Evolutionary conservation across 192 early-diverging fungal species (phyloP), one percentile per base, ranked within the genome.

Genomic region (Linnemannia hyalina): DNA sequence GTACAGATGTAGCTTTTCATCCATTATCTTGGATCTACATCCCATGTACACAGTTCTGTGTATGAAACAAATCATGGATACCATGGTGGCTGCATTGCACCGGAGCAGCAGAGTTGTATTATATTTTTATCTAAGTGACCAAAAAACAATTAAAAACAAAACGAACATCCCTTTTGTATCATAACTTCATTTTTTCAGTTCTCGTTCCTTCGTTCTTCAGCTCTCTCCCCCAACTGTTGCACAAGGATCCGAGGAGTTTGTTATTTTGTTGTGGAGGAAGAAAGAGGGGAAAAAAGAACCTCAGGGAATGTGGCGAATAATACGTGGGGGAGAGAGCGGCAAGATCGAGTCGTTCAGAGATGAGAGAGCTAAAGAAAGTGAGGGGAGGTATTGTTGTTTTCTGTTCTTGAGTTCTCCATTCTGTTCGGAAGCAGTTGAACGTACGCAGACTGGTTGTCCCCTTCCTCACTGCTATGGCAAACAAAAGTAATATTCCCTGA

Each of bases 41-140:
- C 76, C 76, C 76, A 78, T 78, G 76, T 78, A 70, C 68, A 52
- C 76, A 78, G 47, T 32, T 78, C 46, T 78, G 63, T 78, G 76
- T 70, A 70, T 52, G 32, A 78, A 77, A 78, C 76, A 78, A 36
- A 78, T 78, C 76, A 78, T 68, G 68, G 76, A 78, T 78, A 78
- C 76, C 76, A 78, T 18, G 68, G n/a, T 20, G 29, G 44, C 41
- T 54, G 26, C 60, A 32, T 26, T 65, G 29, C 60, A 65, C 60
- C 26, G 8, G n/a, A 32, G 60, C 9, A 60, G 57, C 60, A 26
- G n/a, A 65, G 60, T 65, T 65, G 60, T 65, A 65, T 15, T 65
- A 65, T 65, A 65, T 65, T 63, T n/a, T 65, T 65, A 29, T 65
- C 13, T 29, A 26, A 65, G 29, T 65, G 29, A 32, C 2, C 9